phyloP scores from a whole-genome alignment of 495 filamentous ascomycete species.

The Daldinia caldariorum region DNA sequence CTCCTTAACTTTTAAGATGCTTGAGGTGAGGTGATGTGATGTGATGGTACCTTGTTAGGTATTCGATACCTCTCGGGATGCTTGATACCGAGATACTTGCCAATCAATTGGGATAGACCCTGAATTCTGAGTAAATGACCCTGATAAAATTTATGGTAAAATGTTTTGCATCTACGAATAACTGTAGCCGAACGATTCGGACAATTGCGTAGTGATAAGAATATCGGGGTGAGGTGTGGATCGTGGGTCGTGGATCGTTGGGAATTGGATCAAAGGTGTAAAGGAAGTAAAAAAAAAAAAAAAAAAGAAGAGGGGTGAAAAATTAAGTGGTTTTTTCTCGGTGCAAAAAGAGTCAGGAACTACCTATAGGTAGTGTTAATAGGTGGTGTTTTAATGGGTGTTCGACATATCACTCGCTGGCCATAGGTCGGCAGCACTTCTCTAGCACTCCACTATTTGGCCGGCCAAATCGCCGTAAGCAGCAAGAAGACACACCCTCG shows the following conservation, averaged over 20 bases:
- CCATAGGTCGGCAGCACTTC: constrained; percentile 45
- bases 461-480: constrained; percentile 63
- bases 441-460: constrained; percentile 62
- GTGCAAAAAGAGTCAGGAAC: constrained; percentile 29
- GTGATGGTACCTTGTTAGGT: too few species aligned
- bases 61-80: too few species aligned
- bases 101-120: background rate
- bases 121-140: constrained; percentile 3
- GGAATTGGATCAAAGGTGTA: constrained; percentile 10
- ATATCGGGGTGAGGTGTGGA: constrained; percentile 25
- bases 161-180: background rate
- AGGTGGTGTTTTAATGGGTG: too few species aligned
- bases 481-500: constrained; percentile 40
- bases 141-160: background rate
- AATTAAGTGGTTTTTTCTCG: constrained; percentile 21
- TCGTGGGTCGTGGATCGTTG: constrained; percentile 15
- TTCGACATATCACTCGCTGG: constrained; percentile 45
- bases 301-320: background rate
- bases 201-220: constrained; percentile 11
- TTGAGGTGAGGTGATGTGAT: background rate
- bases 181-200: background rate
- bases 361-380: background rate
- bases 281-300: constrained; percentile 9
- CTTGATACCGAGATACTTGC: background rate
- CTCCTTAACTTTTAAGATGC: background rate